Base-by-base conservation (phyloP, 2,329 filamentous ascomycete species). In the Clathrospora elynae region DNA sequence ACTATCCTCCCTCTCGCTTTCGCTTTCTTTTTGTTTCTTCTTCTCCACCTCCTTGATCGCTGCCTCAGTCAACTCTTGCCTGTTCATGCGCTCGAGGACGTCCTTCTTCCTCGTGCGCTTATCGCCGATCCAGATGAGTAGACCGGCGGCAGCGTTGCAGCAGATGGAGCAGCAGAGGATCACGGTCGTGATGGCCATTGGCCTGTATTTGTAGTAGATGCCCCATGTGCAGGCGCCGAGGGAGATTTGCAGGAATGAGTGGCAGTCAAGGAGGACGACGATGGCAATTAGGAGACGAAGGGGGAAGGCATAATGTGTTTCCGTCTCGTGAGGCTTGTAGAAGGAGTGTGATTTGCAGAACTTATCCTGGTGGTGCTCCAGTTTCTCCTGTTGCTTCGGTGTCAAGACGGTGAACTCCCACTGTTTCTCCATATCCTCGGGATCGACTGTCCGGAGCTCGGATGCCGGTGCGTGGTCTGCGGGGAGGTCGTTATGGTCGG, bases 301-400 rank as follows among this genome's bases (percentile, higher is more conserved):
- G 0, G 89, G 88, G 49, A 95, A 95, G 0, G 89, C 86, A 62
- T 83, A 78, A 64, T 95, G 89, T 0, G 89, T 95, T 22, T 82
- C 77, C 0, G 89, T 95, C 70, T 95, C 89, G 67, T 95, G 86
- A 0, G 89, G 88, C 60, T 91, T 91, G 76, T 95, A 95, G 69
- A 92, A 95, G 5, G 87, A 90, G 66, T 95, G 89, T 0, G 86
- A 90, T 56, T 86, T 89, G 62, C 86, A 79, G 61, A 93, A 87
- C 61, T 91, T 92, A 55, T 77, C 79, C 62, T 91, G 86, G 61
- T 95, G 89, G 63, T 93, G 85, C 35, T 84, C 78, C 7, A 95
- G 78, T 34, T 79, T 81, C 46, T 78, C 77, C 61, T 90, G 86
- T 65, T 93, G 86, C 46, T 79, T 70, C 5, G 68, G 70, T 0